A percentile compares a stretch with the other conserved stretches of the same genome.
Evolutionary conservation across 805 yeast genomes (phyloP).

Genomic region (Kuraishia floccosa): DNA sequence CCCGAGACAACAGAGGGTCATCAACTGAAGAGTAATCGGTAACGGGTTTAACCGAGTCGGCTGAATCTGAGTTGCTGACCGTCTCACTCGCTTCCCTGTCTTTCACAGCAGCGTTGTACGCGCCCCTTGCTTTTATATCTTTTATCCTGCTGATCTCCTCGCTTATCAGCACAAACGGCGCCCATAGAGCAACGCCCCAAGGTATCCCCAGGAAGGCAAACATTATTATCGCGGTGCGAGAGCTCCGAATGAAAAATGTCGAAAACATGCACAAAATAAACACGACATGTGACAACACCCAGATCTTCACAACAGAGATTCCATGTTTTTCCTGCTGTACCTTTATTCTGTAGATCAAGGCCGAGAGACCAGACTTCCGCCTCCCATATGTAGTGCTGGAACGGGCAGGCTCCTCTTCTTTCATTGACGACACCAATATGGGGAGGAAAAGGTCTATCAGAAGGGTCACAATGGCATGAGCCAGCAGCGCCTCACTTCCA

Average conservation of each 20-base stretch:
- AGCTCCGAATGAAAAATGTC: constrained; percentile 32
- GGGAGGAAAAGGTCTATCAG: constrained; percentile 33
- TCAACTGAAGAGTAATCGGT: background rate
- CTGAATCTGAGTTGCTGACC: background rate
- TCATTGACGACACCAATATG: constrained; percentile 2
- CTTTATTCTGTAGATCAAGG: background rate
- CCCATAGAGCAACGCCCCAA: constrained; percentile 61
- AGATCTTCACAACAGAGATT: constrained; percentile 25
- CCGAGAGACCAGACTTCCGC: background rate
- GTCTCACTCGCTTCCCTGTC: constrained; percentile 25
- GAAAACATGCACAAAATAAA: constrained; percentile 36
- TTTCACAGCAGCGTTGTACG: constrained; percentile 10
- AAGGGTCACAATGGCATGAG: constrained; percentile 37
- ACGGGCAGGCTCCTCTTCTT: background rate
- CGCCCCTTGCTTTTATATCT: constrained; percentile 24
- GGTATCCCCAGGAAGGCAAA: constrained; percentile 46
- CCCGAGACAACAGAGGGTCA: background rate
- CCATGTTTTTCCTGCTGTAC: constrained; percentile 1
- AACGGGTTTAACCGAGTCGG: background rate
- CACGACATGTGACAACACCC: constrained; percentile 39
- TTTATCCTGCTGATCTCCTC: constrained; percentile 44
- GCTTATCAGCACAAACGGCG: constrained; percentile 51
- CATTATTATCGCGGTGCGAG: constrained; percentile 30
- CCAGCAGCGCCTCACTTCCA: constrained; percentile 39
- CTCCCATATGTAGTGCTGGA: background rate